Base-by-base conservation (phyloP, 2,329 filamentous ascomycete species). In the Nemania sp. region DNA sequence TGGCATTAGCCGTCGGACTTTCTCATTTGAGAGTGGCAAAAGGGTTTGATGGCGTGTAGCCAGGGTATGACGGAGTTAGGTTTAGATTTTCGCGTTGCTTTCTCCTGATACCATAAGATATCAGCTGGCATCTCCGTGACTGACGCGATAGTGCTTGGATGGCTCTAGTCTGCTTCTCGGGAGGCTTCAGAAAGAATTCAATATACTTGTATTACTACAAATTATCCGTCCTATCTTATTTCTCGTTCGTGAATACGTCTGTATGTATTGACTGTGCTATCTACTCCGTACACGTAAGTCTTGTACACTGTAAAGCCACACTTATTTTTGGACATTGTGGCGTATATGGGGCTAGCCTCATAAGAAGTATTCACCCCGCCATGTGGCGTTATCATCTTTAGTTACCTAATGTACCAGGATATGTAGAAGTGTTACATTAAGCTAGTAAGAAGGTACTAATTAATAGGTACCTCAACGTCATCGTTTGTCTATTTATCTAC, bases 1-100 rank as follows among this genome's bases (percentile, higher is more conserved):
- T 53, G 75, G 76, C 75, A 76, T 77, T 78, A 72, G 65, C 61
- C 72, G 64, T 67, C 55, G 65, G 68, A 58, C 32, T 66, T 69
- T 63, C 66, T 63, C 62, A 59, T 53, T 62, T 32, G 59, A 59
- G 43, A 54, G 43, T 18, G 41, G 66, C 45, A 57, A 59, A 53
- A 52, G 57, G 56, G 41, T 26, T 53, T 43, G 55, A 66, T 41
- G 47, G 45, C 47, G 20, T 35, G 18, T 43, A 32, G 38, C 26
- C 49, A 57, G 18, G 54, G 63, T 24, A 51, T 56, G 43, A 45
- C 22, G 65, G 65, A 66, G 62, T 68, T 70, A 15, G 55, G 53
- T 20, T 57, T 53, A 61, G 47, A 62, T 64, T 57, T 69, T 52
- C 18, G 60, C 20, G 54, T 22, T 43, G n/a, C 57, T 63, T 62